Percentiles rank a stretch among this genome's conserved stretches.
These are phyloP conservation scores for Talaromyces funiculosus DNA, from an alignment of 2,329 filamentous ascomycete genomes.

Conservation along the genomic window DNA sequence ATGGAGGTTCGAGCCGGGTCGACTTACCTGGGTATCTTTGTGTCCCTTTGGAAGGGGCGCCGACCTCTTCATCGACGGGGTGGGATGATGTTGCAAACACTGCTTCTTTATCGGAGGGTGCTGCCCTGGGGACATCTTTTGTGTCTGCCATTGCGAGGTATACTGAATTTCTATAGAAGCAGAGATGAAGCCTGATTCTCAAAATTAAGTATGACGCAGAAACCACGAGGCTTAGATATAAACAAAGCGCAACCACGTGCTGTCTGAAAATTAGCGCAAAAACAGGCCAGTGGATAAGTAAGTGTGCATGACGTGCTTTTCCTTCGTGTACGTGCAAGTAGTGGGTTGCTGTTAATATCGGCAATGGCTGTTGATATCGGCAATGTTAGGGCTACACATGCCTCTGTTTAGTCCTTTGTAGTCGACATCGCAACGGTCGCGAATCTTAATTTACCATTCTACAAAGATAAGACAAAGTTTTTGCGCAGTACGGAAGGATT, in stretches of 20 bases:
- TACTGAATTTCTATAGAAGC: neutral
- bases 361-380: neutral
- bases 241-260: neutral
- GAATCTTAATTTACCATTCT: neutral
- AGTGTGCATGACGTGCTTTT: neutral
- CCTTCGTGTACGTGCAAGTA: neutral
- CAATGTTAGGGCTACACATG: neutral
- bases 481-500: too few relatives aligned
- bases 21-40: constrained; percentile 8
- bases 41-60: neutral
- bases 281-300: neutral
- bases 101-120: neutral
- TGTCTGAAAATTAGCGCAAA: neutral
- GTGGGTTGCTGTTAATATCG: neutral
- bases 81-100: neutral
- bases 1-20: neutral
- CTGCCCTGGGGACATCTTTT: neutral
- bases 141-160: neutral
- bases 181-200: neutral
- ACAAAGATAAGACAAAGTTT: neutral
- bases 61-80: neutral
- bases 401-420: neutral
- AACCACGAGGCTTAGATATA: neutral
- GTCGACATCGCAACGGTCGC: neutral
- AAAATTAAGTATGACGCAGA: neutral